These are phyloP conservation scores for Epicoccum sorghinum DNA, from an alignment of 2,329 filamentous ascomycete genomes.

Conservation along the genomic window DNA sequence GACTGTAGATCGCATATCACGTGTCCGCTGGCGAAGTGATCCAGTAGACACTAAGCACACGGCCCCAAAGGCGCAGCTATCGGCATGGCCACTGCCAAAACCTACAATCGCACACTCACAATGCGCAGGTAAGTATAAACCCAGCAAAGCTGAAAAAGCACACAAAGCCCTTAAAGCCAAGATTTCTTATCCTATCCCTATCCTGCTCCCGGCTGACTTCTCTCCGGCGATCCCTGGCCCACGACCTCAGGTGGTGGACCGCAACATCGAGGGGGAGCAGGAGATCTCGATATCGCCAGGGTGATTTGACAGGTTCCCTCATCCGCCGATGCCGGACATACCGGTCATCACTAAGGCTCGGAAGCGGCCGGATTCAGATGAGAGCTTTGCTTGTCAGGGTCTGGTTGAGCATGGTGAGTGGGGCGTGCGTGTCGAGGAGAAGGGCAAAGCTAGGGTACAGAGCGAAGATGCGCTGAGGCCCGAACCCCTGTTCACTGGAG, in stretches of 20 bases:
- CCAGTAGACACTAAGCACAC: background rate
- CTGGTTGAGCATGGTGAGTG: background rate
- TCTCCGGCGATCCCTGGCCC: background rate
- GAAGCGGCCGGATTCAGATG: conserved; percentile 22
- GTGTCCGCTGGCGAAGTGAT: background rate
- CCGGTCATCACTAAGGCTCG: conserved; percentile 1
- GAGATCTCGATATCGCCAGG: conserved; percentile 1
- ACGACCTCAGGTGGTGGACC: background rate
- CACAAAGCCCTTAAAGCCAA: conserved; percentile 24
- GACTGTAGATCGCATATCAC: background rate
- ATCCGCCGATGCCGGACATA: conserved; percentile 3
- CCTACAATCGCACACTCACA: background rate
- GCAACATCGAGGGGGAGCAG: conserved; percentile 1
- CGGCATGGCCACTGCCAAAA: background rate
- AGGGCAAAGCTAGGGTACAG: background rate
- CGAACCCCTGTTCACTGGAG: conserved; percentile 16
- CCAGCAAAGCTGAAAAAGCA: conserved; percentile 6
- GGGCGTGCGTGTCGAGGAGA: background rate
- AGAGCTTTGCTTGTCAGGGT: conserved; percentile 32
- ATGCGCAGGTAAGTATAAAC: background rate
- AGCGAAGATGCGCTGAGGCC: conserved; percentile 2
- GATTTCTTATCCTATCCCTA: conserved; percentile 30
- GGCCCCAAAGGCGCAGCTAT: background rate
- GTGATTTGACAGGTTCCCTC: conserved; percentile 19
- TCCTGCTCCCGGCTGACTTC: background rate